Base-by-base conservation (phyloP, 805 yeast genomes). In the Teunomyces aglyptinius region DNA sequence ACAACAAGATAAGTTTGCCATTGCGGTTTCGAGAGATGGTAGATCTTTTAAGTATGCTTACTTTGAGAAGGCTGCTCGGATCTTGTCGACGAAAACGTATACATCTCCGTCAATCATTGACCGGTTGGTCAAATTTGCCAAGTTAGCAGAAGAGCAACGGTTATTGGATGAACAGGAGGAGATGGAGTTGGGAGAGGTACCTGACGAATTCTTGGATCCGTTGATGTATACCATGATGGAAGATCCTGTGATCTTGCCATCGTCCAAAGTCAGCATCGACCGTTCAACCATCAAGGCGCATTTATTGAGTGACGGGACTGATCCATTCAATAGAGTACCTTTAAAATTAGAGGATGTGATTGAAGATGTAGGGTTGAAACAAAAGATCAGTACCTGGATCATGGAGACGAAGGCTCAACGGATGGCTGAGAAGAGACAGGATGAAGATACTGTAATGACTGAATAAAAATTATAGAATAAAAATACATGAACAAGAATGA, bases 171-270 rank as follows among this genome's bases (percentile, higher is more conserved):
- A 86, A 54, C 87, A 82, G 51, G 96, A 89, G 60, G 97, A 92
- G 52, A 60, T 81, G 51, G 97, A 89, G 61, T 75, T 89, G 55
- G 97, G 96, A 20, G 99, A 94, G 44, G 79, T 88, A 13, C 99
- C 99, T 0, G 99, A 94, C 62, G 98, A 94, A 64, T 94, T 85
- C 61, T 78, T 94, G 56, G 99, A 94, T 71, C 99, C 99, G 11
- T 78, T 94, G 57, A 92, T 94, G 98, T 94, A 76, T 65, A 88
- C 97, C 1, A 63, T 94, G 41, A 94, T 94, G 99, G 86, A 83
- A 55, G 96, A 94, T 63, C 99, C 99, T 0, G 99, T 94, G 4
- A 85, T 79, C n/a, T 75, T 94, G 56, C 99, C 99, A 6, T 75
- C 87, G 6, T 89, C 97, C 0, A 85, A 81, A 52, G 81, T 91